These are phyloP conservation scores for Trametes elegans DNA, from an alignment of 768 basidiomycete species.

Conservation along the genomic window DNA sequence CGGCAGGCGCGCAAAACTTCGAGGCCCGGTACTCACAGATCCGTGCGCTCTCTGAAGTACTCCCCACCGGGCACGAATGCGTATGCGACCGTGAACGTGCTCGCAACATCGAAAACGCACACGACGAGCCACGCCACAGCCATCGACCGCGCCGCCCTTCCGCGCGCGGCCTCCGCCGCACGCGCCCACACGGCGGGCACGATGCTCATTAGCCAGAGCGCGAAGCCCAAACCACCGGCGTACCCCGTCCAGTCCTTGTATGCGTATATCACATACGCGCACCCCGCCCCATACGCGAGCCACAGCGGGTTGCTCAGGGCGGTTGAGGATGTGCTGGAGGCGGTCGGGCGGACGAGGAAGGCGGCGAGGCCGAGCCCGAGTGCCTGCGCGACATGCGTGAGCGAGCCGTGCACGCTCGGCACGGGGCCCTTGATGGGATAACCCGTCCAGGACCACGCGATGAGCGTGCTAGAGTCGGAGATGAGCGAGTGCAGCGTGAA, in stretches of 20 bases:
- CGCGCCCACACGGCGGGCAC: conserved; percentile 52
- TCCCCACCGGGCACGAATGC: conserved; percentile 84
- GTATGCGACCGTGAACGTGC: conserved; percentile 85
- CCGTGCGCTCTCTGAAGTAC: conserved; percentile 74
- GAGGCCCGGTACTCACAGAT: conserved; percentile 65
- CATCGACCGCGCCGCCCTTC: conserved; percentile 44
- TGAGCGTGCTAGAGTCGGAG: conserved; percentile 72
- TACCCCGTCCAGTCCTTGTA: conserved; percentile 72
- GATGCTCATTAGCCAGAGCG: conserved; percentile 64
- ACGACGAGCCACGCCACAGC: conserved; percentile 59
- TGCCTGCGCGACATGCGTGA: conserved; percentile 64
- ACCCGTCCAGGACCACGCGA: conserved; percentile 92
- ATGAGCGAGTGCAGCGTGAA: conserved; percentile 73
- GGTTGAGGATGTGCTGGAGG: background rate
- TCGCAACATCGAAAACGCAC: conserved; percentile 61
- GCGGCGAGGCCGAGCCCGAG: conserved; percentile 51
- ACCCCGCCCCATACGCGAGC: conserved; percentile 52
- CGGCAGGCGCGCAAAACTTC: background rate
- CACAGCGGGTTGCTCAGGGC: conserved; percentile 46
- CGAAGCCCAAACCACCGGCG: conserved; percentile 57
- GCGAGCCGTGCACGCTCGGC: conserved; percentile 65
- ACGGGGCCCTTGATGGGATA: conserved; percentile 72
- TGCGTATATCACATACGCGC: conserved; percentile 54
- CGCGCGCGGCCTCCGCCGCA: conserved; percentile 33
- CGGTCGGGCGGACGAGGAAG: conserved; percentile 27